Percentiles rank a stretch among this genome's conserved stretches.
Evolutionary conservation across 129 eudicot genomes (phyloP).

Genomic region (Erigeron canadensis): DNA sequence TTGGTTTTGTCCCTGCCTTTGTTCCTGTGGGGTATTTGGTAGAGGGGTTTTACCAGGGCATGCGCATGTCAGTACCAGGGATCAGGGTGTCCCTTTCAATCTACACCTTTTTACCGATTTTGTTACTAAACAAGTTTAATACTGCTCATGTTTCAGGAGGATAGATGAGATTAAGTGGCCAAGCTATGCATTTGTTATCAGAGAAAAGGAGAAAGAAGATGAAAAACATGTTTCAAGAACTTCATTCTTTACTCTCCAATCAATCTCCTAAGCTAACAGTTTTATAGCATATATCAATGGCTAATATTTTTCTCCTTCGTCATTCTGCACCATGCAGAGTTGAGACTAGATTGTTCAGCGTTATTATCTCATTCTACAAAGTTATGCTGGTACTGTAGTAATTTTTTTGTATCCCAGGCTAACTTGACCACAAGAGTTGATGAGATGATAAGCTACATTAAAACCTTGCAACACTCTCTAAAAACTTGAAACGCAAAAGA

Average conservation of each 20-base stretch:
- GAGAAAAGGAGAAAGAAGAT: constrained; percentile 89
- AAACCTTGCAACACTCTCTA: constrained; percentile 47
- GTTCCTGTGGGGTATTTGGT: too few relatives aligned
- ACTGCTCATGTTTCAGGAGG: not conserved
- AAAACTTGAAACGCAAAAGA: constrained; percentile 55
- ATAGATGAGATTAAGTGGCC: constrained; percentile 39
- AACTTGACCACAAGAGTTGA: constrained; percentile 73
- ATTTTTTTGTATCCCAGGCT: constrained; percentile 44
- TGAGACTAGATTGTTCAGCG: too few relatives aligned
- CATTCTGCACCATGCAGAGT: too few relatives aligned
- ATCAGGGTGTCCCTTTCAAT: too few relatives aligned
- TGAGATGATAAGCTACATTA: constrained; percentile 68
- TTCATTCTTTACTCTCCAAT: constrained; percentile 75
- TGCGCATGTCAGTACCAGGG: too few relatives aligned
- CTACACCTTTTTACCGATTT: too few relatives aligned
- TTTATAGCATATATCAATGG: not conserved
- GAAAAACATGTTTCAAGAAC: constrained; percentile 66
- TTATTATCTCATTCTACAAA: too few relatives aligned
- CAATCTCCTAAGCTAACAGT: constrained; percentile 65
- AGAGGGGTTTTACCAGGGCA: too few relatives aligned
- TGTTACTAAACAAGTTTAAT: not conserved
- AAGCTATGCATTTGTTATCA: constrained; percentile 63
- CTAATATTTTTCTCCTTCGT: not conserved
- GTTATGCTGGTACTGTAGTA: too few relatives aligned
- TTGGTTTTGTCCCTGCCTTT: too few relatives aligned